A percentile compares a stretch with the other conserved stretches of the same genome.
Conservation (phyloP, 2,329 filamentous ascomycete species). For the Ilyonectria sp. region DNA sequence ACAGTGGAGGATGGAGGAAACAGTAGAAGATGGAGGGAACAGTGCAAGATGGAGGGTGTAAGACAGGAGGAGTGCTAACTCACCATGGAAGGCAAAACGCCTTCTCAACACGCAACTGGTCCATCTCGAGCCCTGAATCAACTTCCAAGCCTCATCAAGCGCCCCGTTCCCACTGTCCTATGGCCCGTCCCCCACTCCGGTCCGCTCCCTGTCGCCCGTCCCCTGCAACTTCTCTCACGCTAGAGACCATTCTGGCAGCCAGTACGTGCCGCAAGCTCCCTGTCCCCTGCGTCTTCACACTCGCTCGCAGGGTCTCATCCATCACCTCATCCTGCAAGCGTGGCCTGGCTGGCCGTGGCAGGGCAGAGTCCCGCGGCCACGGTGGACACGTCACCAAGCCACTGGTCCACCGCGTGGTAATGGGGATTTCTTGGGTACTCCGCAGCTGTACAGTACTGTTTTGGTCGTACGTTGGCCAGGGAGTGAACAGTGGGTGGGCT, state of each 20-base stretch:
- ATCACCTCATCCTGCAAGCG: too few species aligned
- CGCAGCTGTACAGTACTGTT: not conserved
- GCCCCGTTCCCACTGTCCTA: not conserved
- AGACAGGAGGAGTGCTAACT: too few species aligned
- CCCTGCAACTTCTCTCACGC: not conserved
- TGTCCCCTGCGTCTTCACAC: not conserved
- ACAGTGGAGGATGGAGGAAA: not conserved
- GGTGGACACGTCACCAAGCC: slow-evolving; percentile 27
- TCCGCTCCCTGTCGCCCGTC: not conserved
- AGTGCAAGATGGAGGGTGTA: not conserved
- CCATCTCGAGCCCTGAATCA: too few species aligned
- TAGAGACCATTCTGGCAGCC: not conserved
- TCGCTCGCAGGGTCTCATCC: not conserved
- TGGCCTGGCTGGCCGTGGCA: not conserved
- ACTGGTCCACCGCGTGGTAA: not conserved
- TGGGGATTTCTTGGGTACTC: not conserved
- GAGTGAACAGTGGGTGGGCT: not conserved
- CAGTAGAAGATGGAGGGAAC: not conserved
- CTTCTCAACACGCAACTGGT: too few species aligned
- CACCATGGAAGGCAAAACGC: too few species aligned
- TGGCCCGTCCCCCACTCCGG: too few species aligned
- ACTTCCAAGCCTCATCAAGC: too few species aligned
- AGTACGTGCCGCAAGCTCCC: not conserved
- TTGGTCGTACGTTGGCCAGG: slow-evolving; percentile 20
- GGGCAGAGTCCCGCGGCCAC: not conserved